phyloP scores from a whole-genome alignment of 2,329 filamentous ascomycete genomes.

The Colletotrichum chrysophilum region DNA sequence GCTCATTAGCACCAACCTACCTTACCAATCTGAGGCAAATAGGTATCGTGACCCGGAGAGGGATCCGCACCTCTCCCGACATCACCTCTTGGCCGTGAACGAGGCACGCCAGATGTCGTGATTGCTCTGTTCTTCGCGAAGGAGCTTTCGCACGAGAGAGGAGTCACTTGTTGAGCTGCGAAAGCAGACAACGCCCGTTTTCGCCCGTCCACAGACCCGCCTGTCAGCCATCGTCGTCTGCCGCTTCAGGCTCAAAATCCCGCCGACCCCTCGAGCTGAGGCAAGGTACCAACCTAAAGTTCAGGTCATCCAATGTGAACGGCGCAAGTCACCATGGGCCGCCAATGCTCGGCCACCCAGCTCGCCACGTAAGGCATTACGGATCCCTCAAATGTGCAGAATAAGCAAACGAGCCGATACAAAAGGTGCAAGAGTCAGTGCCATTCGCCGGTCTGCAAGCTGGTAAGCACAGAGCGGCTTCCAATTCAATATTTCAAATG shows the following conservation, averaged over 20 bases:
- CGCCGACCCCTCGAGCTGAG: neutral
- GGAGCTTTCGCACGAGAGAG: neutral
- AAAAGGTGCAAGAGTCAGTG: neutral
- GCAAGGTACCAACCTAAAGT: conserved; percentile 17
- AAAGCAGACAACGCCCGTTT: neutral
- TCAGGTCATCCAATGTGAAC: conserved; percentile 8
- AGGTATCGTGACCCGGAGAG: neutral
- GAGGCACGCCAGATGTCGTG: neutral
- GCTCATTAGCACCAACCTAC: neutral
- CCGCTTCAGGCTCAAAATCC: neutral
- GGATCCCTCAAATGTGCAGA: neutral
- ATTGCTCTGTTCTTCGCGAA: neutral
- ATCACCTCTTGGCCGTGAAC: conserved; percentile 6
- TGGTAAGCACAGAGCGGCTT: neutral
- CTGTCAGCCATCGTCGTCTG: neutral
- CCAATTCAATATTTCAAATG: neutral
- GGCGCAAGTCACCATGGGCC: neutral
- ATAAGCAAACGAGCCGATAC: neutral
- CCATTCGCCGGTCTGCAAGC: neutral
- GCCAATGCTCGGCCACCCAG: neutral
- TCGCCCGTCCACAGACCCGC: neutral
- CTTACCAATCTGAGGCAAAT: neutral
- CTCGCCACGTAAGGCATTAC: neutral
- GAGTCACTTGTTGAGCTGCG: neutral
- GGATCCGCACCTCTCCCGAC: conserved; percentile 12